Conservation (phyloP, 1,284 basidiomycete species). For the Boletus smithii region DNA sequence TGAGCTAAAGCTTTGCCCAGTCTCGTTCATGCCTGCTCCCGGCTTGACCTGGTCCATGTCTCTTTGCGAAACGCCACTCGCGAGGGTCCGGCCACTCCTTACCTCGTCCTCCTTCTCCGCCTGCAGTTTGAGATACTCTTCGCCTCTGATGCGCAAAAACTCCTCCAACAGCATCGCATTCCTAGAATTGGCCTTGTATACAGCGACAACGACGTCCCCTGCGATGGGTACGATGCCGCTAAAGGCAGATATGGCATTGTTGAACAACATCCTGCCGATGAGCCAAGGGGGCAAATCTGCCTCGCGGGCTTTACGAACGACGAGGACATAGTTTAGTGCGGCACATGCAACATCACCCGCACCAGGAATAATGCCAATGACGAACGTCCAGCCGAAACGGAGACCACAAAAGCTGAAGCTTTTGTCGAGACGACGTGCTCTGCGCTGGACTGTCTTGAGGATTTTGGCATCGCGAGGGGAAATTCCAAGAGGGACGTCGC, state of each 20-base stretch:
- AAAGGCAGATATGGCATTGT: conserved; percentile 71
- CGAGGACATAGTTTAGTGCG: conserved; percentile 71
- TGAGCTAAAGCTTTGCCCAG: conserved; percentile 2
- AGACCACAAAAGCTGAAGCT: conserved; percentile 82
- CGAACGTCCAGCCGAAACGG: conserved; percentile 84
- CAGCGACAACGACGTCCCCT: conserved; percentile 74
- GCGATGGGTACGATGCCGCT: conserved; percentile 77
- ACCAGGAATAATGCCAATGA: conserved; percentile 76
- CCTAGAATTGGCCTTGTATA: conserved; percentile 86
- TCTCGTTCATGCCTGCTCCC: conserved; percentile 42
- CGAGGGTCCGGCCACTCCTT: conserved; percentile 12
- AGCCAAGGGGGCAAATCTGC: conserved; percentile 71
- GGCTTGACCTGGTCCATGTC: conserved; percentile 49
- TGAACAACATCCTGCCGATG: conserved; percentile 69
- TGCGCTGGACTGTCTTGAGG: conserved; percentile 67
- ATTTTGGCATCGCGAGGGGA: conserved; percentile 76
- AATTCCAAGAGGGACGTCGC: conserved; percentile 74
- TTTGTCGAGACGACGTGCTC: conserved; percentile 92
- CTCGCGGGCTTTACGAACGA: conserved; percentile 74
- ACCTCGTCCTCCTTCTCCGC: conserved; percentile 30
- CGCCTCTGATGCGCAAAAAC: conserved; percentile 64
- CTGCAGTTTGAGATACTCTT: conserved; percentile 54
- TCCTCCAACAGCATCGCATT: conserved; percentile 79
- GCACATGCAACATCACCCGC: conserved; percentile 68
- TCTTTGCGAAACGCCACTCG: conserved; percentile 19